phyloP scores from a whole-genome alignment of 108 stramenopile genomes.

The Pelagomonas calceolata region DNA sequence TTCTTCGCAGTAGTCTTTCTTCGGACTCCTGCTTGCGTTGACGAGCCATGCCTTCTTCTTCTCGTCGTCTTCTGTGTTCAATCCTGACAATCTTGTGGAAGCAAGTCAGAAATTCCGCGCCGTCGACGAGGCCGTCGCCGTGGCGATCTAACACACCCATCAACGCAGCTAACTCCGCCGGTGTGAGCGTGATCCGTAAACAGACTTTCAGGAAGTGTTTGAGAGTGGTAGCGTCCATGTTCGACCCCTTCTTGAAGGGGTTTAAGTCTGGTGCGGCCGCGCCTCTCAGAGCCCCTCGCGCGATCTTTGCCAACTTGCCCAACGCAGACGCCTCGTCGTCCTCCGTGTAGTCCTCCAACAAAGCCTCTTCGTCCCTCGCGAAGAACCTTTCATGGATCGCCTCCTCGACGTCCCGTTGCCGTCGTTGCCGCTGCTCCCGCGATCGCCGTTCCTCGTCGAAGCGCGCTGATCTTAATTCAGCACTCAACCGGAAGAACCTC shows the following conservation, averaged over 20 bases:
- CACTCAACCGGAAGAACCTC: conserved; percentile 13
- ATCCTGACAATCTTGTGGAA: conserved; percentile 16
- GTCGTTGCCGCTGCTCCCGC: background rate
- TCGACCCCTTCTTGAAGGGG: background rate
- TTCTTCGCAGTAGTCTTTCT: background rate
- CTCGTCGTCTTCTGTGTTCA: background rate
- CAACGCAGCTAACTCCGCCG: conserved; percentile 21
- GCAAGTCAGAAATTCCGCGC: conserved; percentile 21
- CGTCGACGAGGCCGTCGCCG: conserved; percentile 22
- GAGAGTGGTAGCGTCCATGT: background rate
- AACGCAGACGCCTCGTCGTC: background rate
- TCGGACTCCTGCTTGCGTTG: background rate
- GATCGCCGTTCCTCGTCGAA: background rate
- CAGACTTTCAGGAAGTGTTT: background rate
- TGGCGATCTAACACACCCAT: conserved; percentile 26
- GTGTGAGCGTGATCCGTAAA: conserved; percentile 23
- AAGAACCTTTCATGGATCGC: background rate
- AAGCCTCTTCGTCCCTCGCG: background rate
- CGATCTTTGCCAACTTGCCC: background rate
- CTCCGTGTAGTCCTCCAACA: background rate
- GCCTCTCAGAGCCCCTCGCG: background rate
- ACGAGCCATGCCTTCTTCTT: background rate
- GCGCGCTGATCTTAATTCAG: conserved; percentile 1
- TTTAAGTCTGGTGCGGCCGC: background rate
- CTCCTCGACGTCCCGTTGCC: background rate